A percentile compares a stretch with the other conserved stretches of the same genome.
These are phyloP conservation scores for Dactylellina haptotyla DNA, from an alignment of 2,329 filamentous ascomycete species.

Conservation along the genomic window DNA sequence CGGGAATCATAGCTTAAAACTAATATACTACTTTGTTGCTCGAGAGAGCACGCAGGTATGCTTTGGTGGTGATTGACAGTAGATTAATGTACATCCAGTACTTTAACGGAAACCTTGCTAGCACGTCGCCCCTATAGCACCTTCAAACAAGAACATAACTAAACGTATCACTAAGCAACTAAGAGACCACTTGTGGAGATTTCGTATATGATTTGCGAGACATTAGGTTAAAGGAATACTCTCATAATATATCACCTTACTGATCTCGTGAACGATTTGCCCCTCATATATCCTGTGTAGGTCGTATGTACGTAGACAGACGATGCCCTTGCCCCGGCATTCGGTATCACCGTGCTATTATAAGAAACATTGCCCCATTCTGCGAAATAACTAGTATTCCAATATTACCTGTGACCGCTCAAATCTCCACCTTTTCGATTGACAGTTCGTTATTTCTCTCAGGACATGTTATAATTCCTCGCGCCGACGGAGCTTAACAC, in stretches of 20 bases:
- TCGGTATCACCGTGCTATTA: background rate
- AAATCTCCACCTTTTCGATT: background rate
- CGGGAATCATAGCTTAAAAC: background rate
- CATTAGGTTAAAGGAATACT: background rate
- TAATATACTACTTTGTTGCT: background rate
- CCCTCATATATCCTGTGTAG: background rate
- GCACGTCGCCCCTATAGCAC: background rate
- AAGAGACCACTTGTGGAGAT: background rate
- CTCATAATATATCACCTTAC: background rate
- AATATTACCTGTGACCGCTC: too few species aligned
- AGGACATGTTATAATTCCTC: background rate
- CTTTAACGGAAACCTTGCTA: background rate
- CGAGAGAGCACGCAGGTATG: background rate
- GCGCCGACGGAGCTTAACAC: constrained; percentile 18
- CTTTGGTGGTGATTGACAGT: background rate
- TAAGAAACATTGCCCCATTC: too few species aligned
- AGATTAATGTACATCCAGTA: too few species aligned
- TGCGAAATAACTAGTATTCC: too few species aligned
- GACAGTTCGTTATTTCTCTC: constrained; percentile 6
- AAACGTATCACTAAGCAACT: too few species aligned
- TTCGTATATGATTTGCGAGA: background rate
- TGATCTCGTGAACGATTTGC: background rate
- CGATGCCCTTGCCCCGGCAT: too few species aligned
- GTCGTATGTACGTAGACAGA: too few species aligned
- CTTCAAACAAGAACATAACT: background rate